Evolutionary conservation across 305 asterid genomes (phyloP).

Genomic region (Fraxinus baroniana): DNA sequence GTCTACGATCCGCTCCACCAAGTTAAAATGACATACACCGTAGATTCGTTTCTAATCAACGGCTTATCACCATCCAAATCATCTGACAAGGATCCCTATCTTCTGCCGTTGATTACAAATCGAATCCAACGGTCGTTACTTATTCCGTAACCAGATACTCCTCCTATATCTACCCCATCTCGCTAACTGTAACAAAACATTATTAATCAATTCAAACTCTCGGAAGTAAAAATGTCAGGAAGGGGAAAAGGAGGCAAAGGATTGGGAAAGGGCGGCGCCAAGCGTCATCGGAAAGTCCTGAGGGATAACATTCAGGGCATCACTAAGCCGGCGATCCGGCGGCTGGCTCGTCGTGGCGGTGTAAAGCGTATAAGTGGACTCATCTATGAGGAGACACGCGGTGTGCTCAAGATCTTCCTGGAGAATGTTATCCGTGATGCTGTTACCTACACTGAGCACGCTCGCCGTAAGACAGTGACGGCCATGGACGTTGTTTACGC

Average conservation of each 20-base stretch:
- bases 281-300: not conserved
- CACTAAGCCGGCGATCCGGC: conserved; percentile 17
- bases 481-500: conserved; percentile 60
- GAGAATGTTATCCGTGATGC: conserved; percentile 53
- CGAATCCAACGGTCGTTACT: conserved; percentile 28
- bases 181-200: not conserved
- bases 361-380: not conserved
- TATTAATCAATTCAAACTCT: not conserved
- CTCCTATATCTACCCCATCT: not conserved
- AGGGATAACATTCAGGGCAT: conserved; percentile 8
- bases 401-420: conserved; percentile 42
- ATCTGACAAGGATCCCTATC: conserved; percentile 26
- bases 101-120: conserved; percentile 24
- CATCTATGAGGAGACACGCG: conserved; percentile 45
- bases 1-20: conserved; percentile 18
- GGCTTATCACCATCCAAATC: not conserved
- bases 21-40: conserved; percentile 3
- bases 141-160: not conserved
- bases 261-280: conserved; percentile 6
- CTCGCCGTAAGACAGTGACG: conserved; percentile 35
- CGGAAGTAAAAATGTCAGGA: not conserved
- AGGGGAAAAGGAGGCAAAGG: conserved; percentile 1
- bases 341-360: not conserved
- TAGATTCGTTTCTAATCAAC: conserved; percentile 29
- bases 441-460: conserved; percentile 49